These are phyloP conservation scores for Globisporangium heterothallicum DNA, from an alignment of 352 stramenopile species.

Conservation along the genomic window DNA sequence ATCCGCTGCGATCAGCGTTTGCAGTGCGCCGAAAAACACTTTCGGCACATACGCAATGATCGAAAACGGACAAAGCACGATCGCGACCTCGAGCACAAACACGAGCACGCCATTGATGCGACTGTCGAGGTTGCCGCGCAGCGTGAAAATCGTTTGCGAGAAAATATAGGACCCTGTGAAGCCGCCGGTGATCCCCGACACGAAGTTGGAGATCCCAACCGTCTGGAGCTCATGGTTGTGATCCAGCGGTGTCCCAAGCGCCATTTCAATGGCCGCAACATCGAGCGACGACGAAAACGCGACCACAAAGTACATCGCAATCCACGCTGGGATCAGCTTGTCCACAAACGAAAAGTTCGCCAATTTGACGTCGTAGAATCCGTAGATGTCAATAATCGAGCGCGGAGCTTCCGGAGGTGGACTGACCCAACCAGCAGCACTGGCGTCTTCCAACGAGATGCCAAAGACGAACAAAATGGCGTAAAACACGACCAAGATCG, in stretches of 20 bases:
- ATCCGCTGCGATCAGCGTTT: constrained; percentile 96
- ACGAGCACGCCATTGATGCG: constrained; percentile 72
- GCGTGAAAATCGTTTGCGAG: constrained; percentile 93
- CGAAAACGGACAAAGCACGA: constrained; percentile 89
- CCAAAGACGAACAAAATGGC: constrained; percentile 69
- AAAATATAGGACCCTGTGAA: constrained; percentile 99
- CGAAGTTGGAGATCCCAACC: constrained; percentile 95
- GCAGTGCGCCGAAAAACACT: constrained; percentile 96
- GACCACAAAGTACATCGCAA: constrained; percentile 98
- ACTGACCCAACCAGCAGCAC: constrained; percentile 89
- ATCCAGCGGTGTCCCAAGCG: constrained; percentile 90
- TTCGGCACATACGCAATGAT: constrained; percentile 96
- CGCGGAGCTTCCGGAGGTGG: constrained; percentile 53
- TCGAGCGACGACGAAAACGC: constrained; percentile 97
- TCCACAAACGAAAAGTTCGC: constrained; percentile 57
- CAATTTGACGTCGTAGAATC: constrained; percentile 65
- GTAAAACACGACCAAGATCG: constrained; percentile 80
- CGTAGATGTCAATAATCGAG: constrained; percentile 72
- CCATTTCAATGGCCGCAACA: constrained; percentile 96
- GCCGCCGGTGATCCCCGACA: constrained; percentile 93
- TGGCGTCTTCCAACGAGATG: constrained; percentile 84
- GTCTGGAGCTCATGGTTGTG: constrained; percentile 95
- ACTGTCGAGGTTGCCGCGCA: constrained; percentile 71
- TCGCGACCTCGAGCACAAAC: constrained; percentile 62
- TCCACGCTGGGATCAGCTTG: constrained; percentile 83